These are phyloP conservation scores for Anisodus acutangulus DNA, from an alignment of 257 asterid genomes.

Conservation along the genomic window DNA sequence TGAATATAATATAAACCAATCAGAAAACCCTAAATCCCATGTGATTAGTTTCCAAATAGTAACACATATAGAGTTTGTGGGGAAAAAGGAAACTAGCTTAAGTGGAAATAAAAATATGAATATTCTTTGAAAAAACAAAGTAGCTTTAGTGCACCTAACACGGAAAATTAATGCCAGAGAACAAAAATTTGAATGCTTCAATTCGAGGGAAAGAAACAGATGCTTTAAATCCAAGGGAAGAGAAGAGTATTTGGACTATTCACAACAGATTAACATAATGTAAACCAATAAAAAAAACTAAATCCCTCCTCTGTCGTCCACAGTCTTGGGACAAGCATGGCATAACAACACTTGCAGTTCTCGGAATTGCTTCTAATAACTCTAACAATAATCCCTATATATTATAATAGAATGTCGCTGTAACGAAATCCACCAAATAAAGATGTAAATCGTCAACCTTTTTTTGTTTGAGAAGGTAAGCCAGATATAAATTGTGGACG, in stretches of 20 bases:
- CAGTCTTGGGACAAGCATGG: not conserved
- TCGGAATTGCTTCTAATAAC: not conserved
- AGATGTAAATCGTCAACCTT: not conserved
- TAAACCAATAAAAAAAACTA: not conserved
- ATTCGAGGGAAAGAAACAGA: not conserved
- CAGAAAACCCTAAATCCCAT: not conserved
- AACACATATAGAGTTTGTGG: not conserved
- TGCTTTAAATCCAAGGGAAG: not conserved
- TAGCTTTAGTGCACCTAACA: not conserved
- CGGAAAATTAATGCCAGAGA: not conserved
- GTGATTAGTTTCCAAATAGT: not conserved
- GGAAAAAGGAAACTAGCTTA: not conserved
- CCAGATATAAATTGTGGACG: not conserved
- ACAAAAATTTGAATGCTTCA: not conserved
- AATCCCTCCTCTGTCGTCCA: conserved; percentile 26
- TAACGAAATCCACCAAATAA: not conserved
- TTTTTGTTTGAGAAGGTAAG: not conserved
- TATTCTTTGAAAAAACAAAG: not conserved
- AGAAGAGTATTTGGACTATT: not conserved
- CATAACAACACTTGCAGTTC: conserved; percentile 23
- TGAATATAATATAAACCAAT: not conserved
- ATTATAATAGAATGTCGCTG: not conserved
- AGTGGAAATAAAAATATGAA: not conserved
- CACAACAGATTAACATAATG: not conserved
- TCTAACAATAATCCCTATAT: not conserved